Percentiles rank a stretch among this genome's conserved stretches.
These are phyloP conservation scores for Paraconiothyrium brasiliense DNA, from an alignment of 2,329 filamentous ascomycete genomes.

Conservation along the genomic window DNA sequence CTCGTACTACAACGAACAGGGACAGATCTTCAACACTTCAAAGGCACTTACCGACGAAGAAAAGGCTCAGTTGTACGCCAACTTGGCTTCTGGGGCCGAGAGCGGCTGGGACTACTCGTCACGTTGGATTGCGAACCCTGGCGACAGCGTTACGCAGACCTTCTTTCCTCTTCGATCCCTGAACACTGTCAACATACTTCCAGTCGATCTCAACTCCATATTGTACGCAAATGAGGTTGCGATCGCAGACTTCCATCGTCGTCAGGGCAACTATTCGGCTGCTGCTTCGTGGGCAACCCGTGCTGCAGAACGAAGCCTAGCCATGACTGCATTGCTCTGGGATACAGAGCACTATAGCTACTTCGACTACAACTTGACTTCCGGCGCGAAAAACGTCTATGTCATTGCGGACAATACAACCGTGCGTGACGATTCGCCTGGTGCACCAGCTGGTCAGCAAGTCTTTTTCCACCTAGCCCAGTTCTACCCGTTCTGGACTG, in stretches of 20 bases:
- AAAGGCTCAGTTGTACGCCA: slow-evolving; percentile 65
- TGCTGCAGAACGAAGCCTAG: slow-evolving; percentile 65
- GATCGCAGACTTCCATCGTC: slow-evolving; percentile 65
- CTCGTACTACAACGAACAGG: slow-evolving; percentile 68
- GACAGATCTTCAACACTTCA: slow-evolving; percentile 66
- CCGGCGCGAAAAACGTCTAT: slow-evolving; percentile 64
- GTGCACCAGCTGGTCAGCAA: slow-evolving; percentile 65
- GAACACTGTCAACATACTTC: slow-evolving; percentile 67
- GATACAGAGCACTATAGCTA: slow-evolving; percentile 70
- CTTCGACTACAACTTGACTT: slow-evolving; percentile 75
- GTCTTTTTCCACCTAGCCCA: slow-evolving; percentile 68
- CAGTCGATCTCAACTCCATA: slow-evolving; percentile 74
- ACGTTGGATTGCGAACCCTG: slow-evolving; percentile 67
- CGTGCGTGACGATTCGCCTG: slow-evolving; percentile 46
- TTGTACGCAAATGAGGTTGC: slow-evolving; percentile 71
- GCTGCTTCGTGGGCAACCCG: slow-evolving; percentile 60
- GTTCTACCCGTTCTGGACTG: slow-evolving; percentile 75
- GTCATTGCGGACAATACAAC: slow-evolving; percentile 56
- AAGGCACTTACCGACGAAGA: slow-evolving; percentile 62
- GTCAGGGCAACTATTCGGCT: slow-evolving; percentile 60
- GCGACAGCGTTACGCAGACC: slow-evolving; percentile 66
- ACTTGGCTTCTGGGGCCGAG: slow-evolving; percentile 72
- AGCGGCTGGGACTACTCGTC: slow-evolving; percentile 71
- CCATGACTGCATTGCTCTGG: slow-evolving; percentile 72
- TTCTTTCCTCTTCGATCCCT: slow-evolving; percentile 73